Conservation (phyloP, 2,329 filamentous ascomycete species). For the Fulvia fulva region DNA sequence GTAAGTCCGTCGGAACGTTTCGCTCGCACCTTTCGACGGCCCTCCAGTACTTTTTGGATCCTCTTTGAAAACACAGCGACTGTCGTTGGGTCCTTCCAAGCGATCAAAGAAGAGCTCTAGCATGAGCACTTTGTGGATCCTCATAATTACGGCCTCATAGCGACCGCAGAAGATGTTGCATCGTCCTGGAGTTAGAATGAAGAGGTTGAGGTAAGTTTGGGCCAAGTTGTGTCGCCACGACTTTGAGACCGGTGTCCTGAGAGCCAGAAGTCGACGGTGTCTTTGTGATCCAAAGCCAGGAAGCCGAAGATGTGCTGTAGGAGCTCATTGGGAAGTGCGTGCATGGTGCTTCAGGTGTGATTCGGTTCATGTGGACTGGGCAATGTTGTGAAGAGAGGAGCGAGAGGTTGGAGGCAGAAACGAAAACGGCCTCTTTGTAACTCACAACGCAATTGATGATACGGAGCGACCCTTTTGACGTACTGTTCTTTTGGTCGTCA, state of each 20-base stretch:
- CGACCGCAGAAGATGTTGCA: constrained; percentile 1
- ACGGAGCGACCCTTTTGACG: too few species aligned
- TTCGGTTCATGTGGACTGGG: too few species aligned
- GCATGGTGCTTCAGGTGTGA: background rate
- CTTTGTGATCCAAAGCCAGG: background rate
- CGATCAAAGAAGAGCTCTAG: background rate
- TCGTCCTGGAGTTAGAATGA: background rate
- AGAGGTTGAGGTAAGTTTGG: background rate
- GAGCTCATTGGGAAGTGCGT: constrained; percentile 2
- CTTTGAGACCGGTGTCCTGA: background rate
- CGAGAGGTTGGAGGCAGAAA: background rate
- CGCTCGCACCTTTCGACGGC: background rate
- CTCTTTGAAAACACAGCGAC: background rate
- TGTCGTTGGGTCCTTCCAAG: background rate
- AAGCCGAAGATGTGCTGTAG: constrained; percentile 5
- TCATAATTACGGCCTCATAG: background rate
- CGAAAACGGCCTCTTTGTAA: background rate
- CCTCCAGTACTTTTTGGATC: background rate
- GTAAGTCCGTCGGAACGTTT: background rate
- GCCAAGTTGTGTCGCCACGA: background rate
- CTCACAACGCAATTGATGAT: background rate
- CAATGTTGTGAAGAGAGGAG: background rate
- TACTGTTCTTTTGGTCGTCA: too few species aligned
- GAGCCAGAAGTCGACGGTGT: background rate
- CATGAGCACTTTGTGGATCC: background rate